Conservation (phyloP, 306 rosid species). For the Gleditsia sinensis region DNA sequence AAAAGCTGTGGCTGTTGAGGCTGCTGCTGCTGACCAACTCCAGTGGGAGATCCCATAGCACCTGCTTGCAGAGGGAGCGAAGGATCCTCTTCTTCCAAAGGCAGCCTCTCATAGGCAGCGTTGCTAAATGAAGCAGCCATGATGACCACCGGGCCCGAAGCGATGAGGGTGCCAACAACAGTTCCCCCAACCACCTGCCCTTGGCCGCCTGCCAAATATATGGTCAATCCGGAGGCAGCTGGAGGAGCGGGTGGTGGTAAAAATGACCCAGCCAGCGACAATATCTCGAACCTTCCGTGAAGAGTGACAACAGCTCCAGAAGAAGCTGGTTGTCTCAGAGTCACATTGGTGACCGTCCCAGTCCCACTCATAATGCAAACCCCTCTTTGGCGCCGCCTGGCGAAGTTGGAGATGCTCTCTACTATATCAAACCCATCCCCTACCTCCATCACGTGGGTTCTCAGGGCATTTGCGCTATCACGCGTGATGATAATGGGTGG, state of each 20-base stretch:
- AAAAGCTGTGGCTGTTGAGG: slow-evolving; percentile 57
- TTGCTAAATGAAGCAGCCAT: slow-evolving; percentile 98
- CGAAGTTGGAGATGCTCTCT: slow-evolving; percentile 81
- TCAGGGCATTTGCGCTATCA: slow-evolving; percentile 93
- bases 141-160: slow-evolving; percentile 93
- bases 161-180: slow-evolving; percentile 73
- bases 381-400: slow-evolving; percentile 85
- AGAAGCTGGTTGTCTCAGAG: slow-evolving; percentile 83
- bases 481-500: slow-evolving; percentile 96
- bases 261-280: slow-evolving; percentile 82
- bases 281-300: slow-evolving; percentile 92
- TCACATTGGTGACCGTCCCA: slow-evolving; percentile 86
- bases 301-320: slow-evolving; percentile 82
- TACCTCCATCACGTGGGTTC: slow-evolving; percentile 93
- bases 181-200: slow-evolving; percentile 98
- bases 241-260: slow-evolving; percentile 95
- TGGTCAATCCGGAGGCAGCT: slow-evolving; percentile 77
- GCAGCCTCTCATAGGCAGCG: slow-evolving; percentile 97
- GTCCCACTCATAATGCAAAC: slow-evolving; percentile 96
- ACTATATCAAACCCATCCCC: slow-evolving; percentile 90
- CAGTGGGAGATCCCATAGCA: slow-evolving; percentile 65
- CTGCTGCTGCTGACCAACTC: slow-evolving; percentile 43
- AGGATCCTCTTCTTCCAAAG: slow-evolving; percentile 85
- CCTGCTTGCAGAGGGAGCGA: slow-evolving; percentile 58
- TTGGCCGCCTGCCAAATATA: slow-evolving; percentile 88